phyloP scores from a whole-genome alignment of 2,329 filamentous ascomycete genomes.

The Zasmidium angulare region DNA sequence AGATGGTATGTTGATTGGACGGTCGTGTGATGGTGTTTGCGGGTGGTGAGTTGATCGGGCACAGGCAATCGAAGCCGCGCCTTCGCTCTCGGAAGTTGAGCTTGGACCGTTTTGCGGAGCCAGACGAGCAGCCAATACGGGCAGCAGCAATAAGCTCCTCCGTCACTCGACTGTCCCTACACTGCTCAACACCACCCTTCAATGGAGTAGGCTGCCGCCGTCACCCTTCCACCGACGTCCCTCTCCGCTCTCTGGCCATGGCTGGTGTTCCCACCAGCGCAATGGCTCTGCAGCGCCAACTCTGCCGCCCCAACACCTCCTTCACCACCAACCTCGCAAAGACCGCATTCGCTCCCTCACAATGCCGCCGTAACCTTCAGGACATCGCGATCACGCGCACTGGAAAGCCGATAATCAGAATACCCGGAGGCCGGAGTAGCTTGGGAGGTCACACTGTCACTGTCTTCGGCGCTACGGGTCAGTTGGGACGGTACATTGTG shows the following conservation, averaged over 20 bases:
- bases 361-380: conserved; percentile 52
- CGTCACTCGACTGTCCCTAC: not conserved
- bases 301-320: conserved; percentile 32
- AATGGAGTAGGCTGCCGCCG: conserved; percentile 17
- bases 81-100: not conserved
- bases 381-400: conserved; percentile 94
- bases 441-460: conserved; percentile 84
- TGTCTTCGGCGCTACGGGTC: conserved; percentile 95
- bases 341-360: conserved; percentile 24
- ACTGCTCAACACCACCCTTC: not conserved
- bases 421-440: conserved; percentile 73
- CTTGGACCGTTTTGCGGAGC: too few species aligned
- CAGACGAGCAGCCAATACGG: not conserved
- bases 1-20: too few species aligned
- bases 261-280: conserved; percentile 31
- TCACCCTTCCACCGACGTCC: conserved; percentile 1
- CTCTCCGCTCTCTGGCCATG: conserved; percentile 28
- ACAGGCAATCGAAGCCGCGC: not conserved
- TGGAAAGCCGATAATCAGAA: conserved; percentile 88
- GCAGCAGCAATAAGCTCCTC: not conserved
- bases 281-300: conserved; percentile 36
- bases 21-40: not conserved
- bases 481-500: conserved; percentile 95
- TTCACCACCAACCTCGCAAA: conserved; percentile 28
- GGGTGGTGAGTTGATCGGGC: not conserved